phyloP scores from a whole-genome alignment of 306 rosid species.

The Gastrolobium villosum region DNA sequence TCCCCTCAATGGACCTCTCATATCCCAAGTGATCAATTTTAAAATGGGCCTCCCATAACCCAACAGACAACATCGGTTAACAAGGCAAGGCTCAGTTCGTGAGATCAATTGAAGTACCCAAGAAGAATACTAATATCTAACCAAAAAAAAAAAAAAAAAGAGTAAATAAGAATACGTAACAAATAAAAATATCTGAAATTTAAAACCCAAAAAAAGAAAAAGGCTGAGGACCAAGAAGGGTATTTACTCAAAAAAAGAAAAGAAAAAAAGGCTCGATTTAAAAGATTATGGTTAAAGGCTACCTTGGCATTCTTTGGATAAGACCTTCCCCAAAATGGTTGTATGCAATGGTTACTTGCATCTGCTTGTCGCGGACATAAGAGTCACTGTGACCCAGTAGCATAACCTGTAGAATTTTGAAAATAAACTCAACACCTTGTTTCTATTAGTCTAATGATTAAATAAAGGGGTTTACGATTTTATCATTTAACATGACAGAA shows the following conservation, averaged over 20 bases:
- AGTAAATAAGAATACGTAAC: too few species aligned
- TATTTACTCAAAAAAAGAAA: neutral
- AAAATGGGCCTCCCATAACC: constrained; percentile 19
- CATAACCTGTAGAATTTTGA: constrained; percentile 71
- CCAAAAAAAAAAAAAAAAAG: neutral
- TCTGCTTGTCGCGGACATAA: constrained; percentile 81
- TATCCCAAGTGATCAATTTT: neutral
- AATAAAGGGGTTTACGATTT: too few species aligned
- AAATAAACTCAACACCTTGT: neutral
- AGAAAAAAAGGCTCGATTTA: neutral
- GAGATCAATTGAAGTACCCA: neutral
- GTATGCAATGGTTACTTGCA: constrained; percentile 99
- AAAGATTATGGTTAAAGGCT: constrained; percentile 48
- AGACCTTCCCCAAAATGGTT: constrained; percentile 99
- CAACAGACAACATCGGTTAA: constrained; percentile 4
- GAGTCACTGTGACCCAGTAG: constrained; percentile 95
- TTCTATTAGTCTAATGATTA: neutral
- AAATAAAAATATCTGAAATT: too few species aligned
- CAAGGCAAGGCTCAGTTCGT: neutral
- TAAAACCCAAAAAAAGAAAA: too few species aligned
- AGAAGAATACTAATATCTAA: constrained; percentile 1
- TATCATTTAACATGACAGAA: too few species aligned
- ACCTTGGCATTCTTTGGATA: constrained; percentile 99
- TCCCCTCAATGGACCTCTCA: neutral
- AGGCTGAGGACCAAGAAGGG: too few species aligned